A percentile compares a stretch with the other conserved stretches of the same genome.
Conservation (phyloP, 108 stramenopile genomes). For the Conticribra weissflogii region DNA sequence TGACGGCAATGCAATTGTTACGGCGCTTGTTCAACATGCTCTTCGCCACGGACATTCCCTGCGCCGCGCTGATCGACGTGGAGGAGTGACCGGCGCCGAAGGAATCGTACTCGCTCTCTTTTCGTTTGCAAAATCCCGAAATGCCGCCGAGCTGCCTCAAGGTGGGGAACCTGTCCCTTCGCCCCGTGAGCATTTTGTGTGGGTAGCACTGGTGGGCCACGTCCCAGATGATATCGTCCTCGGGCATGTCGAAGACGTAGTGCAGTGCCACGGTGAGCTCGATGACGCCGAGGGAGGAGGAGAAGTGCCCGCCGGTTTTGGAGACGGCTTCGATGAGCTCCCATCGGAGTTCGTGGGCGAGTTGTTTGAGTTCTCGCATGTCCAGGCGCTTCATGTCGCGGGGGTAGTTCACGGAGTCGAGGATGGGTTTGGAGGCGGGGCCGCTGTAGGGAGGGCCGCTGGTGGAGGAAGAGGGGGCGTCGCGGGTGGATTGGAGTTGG, state of each 20-base stretch:
- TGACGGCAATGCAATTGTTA: slow-evolving; percentile 98
- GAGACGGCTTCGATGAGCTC: slow-evolving; percentile 93
- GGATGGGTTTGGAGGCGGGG: slow-evolving; percentile 87
- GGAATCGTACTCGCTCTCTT: slow-evolving; percentile 94
- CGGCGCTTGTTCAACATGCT: slow-evolving; percentile 74
- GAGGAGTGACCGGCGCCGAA: slow-evolving; percentile 97
- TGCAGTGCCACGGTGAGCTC: slow-evolving; percentile 97
- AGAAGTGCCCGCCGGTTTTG: slow-evolving; percentile 97
- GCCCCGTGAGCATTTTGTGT: slow-evolving; percentile 97
- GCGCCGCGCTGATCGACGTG: slow-evolving; percentile 92
- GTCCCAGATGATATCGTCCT: slow-evolving; percentile 98
- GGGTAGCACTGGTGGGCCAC: slow-evolving; percentile 98
- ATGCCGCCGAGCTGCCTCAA: slow-evolving; percentile 92
- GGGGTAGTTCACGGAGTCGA: slow-evolving; percentile 85
- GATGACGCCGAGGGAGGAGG: slow-evolving; percentile 91
- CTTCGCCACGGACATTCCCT: slow-evolving; percentile 96
- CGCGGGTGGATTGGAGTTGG: not conserved
- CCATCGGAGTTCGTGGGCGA: slow-evolving; percentile 95
- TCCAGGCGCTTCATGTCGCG: slow-evolving; percentile 88
- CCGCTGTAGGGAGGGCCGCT: slow-evolving; percentile 82
- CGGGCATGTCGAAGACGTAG: slow-evolving; percentile 97
- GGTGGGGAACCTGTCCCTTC: slow-evolving; percentile 80
- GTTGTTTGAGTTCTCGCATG: slow-evolving; percentile 91
- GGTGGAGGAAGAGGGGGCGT: slow-evolving; percentile 26
- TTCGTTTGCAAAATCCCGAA: slow-evolving; percentile 94